phyloP scores from a whole-genome alignment of 2,329 filamentous ascomycete genomes.

The Elsinoe ampelina region DNA sequence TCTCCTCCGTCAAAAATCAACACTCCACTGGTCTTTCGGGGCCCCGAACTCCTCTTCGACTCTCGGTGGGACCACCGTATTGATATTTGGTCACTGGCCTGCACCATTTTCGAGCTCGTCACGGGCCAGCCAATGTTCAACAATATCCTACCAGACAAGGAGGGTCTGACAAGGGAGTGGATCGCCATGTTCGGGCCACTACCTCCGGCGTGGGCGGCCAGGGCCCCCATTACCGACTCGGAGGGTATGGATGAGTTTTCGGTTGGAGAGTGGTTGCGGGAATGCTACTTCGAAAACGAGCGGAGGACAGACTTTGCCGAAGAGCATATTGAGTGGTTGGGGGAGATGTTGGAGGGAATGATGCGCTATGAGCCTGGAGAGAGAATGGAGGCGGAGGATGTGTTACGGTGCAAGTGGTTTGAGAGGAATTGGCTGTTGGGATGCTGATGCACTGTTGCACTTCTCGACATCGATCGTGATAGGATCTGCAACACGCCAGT shows the following conservation, averaged over 20 bases:
- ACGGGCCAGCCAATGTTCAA: constrained; percentile 19
- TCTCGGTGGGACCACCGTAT: constrained; percentile 21
- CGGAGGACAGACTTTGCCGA: not conserved
- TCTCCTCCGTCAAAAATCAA: constrained; percentile 21
- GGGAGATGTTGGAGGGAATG: constrained; percentile 1
- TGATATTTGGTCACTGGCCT: constrained; percentile 25
- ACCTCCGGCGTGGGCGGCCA: not conserved
- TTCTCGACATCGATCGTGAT: too few species aligned
- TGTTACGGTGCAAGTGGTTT: not conserved
- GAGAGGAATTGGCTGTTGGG: not conserved
- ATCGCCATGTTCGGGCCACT: constrained; percentile 2
- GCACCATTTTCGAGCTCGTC: constrained; percentile 19
- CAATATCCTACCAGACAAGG: not conserved
- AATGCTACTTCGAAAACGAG: not conserved
- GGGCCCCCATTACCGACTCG: not conserved
- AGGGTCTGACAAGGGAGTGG: not conserved
- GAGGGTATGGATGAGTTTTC: not conserved
- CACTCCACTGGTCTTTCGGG: constrained; percentile 22
- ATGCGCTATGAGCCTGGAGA: not conserved
- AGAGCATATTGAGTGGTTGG: constrained; percentile 6
- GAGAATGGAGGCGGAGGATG: not conserved
- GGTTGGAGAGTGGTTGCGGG: not conserved
- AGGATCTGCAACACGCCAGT: too few species aligned
- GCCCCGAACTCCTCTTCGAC: constrained; percentile 24
- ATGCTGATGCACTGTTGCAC: not conserved